Evolutionary conservation across 352 stramenopile species (phyloP).

Genomic region (Thalassiosira tumida): DNA sequence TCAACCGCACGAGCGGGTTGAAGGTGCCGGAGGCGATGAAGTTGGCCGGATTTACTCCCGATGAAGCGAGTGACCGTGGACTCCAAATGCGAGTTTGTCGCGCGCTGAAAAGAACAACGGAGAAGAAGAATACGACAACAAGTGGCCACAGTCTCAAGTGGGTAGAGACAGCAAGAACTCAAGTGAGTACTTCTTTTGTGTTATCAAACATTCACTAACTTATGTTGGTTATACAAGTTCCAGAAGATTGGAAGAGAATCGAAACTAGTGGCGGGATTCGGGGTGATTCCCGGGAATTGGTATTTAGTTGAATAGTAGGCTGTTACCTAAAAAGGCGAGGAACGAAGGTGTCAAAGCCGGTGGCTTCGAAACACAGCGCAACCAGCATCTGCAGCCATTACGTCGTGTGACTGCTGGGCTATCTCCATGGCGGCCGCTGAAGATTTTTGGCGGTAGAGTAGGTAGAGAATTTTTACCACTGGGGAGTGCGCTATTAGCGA

Average conservation of each 20-base stretch:
- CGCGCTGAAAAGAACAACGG: too few relatives aligned
- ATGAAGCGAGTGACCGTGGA: too few relatives aligned
- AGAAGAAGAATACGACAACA: too few relatives aligned
- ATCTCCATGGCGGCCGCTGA: not conserved
- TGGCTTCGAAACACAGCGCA: not conserved
- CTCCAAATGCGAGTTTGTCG: too few relatives aligned
- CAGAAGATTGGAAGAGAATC: slow-evolving; percentile 1
- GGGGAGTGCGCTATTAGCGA: not conserved
- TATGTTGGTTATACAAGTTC: not conserved
- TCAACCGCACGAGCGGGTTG: too few relatives aligned
- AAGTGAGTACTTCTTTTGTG: not conserved
- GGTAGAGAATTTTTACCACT: slow-evolving; percentile 1
- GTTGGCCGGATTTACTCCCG: too few relatives aligned
- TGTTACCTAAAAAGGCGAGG: not conserved
- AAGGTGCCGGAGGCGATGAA: too few relatives aligned
- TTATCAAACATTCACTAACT: not conserved
- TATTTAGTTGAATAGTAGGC: not conserved
- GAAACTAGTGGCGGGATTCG: not conserved
- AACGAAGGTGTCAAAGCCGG: not conserved
- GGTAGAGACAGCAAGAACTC: not conserved
- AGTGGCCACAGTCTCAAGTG: not conserved
- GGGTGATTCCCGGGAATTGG: not conserved
- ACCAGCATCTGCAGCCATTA: not conserved
- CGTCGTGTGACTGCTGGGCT: not conserved
- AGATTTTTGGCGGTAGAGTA: not conserved